Base-by-base conservation (phyloP, 176 grass and related monocot species). In the Pontederia paniculata region DNA sequence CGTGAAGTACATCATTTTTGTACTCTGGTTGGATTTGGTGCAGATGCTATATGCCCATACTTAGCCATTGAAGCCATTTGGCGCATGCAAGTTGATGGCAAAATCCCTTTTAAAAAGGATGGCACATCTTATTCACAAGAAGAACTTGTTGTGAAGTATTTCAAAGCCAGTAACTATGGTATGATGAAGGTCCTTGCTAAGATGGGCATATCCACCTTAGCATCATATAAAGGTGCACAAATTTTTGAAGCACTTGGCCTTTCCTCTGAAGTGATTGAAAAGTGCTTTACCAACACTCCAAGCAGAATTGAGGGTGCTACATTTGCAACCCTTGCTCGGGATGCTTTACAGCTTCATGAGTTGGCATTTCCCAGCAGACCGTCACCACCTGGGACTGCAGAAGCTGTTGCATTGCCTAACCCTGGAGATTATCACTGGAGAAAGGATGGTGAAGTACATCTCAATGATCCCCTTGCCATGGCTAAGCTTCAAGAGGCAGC, bases 121-220 rank as follows among this genome's bases (percentile, higher is more conserved):
- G 88, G 79, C 20, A 16, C 82, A 50, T 46, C 66, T 14, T 69
- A 81, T 57, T 74, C 79, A 48, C 78, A 74, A 70, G 74, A 76
- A 47, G 90, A 96, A 53, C 77, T 96, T 74, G 74, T 86, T 7
- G 37, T 59, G 21, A 83, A 76, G 54, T 96, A 89, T 63, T 96
- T 96, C 64, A 86, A 96, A 72, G 82, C 90, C 62, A 86, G 76
- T 55, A 89, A 60, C 54, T 89, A 96, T 45, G 90, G 90, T 68
- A 83, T 89, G 76, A 96, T 96, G 90, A 96, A 96, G 70, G 90
- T 96, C 63, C 85, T 96, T 64, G 90, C 90, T 48, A 96, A 96
- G 70, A 96, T 96, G 90, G 90, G 90, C 59, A 96, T 96, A 80
- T 96, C 90, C 42, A 96, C 90, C 57, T 78, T 96, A 64, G 90